Conservation (phyloP, 2,329 filamentous ascomycete species). For the Alternaria angustiovoidea region DNA sequence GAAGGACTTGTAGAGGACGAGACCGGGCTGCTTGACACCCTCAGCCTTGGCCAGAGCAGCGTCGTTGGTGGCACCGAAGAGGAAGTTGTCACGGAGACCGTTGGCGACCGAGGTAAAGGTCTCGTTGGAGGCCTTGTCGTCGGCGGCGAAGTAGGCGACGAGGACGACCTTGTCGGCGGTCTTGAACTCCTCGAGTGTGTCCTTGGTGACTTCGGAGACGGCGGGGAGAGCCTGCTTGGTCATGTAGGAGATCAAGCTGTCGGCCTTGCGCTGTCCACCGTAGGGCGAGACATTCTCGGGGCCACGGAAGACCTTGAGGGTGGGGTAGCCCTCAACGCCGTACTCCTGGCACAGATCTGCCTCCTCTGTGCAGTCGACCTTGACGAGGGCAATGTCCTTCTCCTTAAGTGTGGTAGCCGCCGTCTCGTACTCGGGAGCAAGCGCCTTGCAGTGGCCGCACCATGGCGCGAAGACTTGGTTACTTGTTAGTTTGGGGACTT, state of each 20-base stretch:
- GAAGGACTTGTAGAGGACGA: slow-evolving; percentile 97
- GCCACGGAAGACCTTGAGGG: slow-evolving; percentile 98
- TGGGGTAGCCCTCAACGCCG: slow-evolving; percentile 97
- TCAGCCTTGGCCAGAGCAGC: slow-evolving; percentile 85
- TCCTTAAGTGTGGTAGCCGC: slow-evolving; percentile 85
- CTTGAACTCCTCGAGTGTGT: slow-evolving; percentile 95
- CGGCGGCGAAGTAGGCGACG: slow-evolving; percentile 82
- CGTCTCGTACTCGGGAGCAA: slow-evolving; percentile 90
- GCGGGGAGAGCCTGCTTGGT: slow-evolving; percentile 96
- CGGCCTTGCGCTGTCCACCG: slow-evolving; percentile 86
- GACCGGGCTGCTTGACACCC: slow-evolving; percentile 83
- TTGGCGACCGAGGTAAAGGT: slow-evolving; percentile 80
- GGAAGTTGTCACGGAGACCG: slow-evolving; percentile 84
- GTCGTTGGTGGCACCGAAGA: slow-evolving; percentile 90
- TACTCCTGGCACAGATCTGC: slow-evolving; percentile 87
- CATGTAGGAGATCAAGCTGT: slow-evolving; percentile 85
- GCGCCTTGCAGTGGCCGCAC: slow-evolving; percentile 98
- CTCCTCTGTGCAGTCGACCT: slow-evolving; percentile 96
- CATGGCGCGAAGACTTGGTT: slow-evolving; percentile 86
- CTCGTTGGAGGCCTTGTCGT: slow-evolving; percentile 85
- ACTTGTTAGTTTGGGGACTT: slow-evolving; percentile 48
- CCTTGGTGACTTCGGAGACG: slow-evolving; percentile 81
- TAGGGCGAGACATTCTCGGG: slow-evolving; percentile 82
- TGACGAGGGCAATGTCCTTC: slow-evolving; percentile 84
- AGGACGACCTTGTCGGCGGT: slow-evolving; percentile 95